Evolutionary conservation across 768 basidiomycete species (phyloP), one percentile per base, ranked within the genome.

Genomic region (Tricholoma sp.): DNA sequence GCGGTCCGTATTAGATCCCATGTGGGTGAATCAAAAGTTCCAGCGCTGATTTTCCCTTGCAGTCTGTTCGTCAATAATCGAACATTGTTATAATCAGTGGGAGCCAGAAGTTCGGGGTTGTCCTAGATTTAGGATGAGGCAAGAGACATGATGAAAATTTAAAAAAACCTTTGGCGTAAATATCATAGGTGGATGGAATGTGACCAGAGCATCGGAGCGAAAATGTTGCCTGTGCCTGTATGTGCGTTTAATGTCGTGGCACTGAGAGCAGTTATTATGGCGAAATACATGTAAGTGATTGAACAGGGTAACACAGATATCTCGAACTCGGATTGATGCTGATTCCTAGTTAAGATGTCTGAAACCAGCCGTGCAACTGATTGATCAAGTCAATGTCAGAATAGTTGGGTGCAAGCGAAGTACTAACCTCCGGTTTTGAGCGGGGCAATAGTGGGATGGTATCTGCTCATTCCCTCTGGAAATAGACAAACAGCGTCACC

Each of bases 381-480:
- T 35, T 31, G n/a, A 57, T n/a, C 22, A 32, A 49, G 11, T 14
- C 37, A 22, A 50, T n/a, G 50, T 29, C 52, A 52, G 16, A 58
- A 43, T 50, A 35, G n/a, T 11, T 5, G 24, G 14, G 19, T 21
- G 29, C 12, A 49, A 57, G 55, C 18, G 27, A 11, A 18, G 16
- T 2, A 68, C 76, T 46, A 54, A 88, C 89, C 89, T 69, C 93
- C 93, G 9, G 92, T 93, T 69, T 91, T 92, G 52, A 95, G 69
- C 3, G 92, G 90, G 3, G 91, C 89, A 54, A 95, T 88, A n/a
- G 82, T 85, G 0, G 92, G 90, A 62, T 90, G 88, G 69, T 87
- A 95, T 45, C 91, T 78, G 64, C 89, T 91, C 74, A 85, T 80
- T 1, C 93, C 94, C 72, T 94, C 93, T 2, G 92, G 91, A 63